A percentile compares a stretch with the other conserved stretches of the same genome.
Evolutionary conservation across 768 basidiomycete genomes (phyloP).

Genomic region (Podaxis sp.): DNA sequence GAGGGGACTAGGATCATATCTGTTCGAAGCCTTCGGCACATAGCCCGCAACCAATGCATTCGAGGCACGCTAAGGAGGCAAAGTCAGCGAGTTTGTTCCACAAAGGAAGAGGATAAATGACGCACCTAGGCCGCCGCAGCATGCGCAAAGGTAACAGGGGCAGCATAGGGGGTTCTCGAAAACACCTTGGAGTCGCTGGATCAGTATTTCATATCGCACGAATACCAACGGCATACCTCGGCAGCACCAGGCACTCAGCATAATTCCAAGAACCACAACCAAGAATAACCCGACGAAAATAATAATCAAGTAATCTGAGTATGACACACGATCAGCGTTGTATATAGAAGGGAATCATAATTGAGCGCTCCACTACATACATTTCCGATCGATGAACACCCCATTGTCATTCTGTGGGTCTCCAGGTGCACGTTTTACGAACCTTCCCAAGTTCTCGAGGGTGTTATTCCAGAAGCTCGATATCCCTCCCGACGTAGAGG

Average conservation of each 20-base stretch:
- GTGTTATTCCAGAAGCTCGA: background rate
- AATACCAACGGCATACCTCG: constrained; percentile 36
- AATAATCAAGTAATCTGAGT: constrained; percentile 59
- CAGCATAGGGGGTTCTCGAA: constrained; percentile 68
- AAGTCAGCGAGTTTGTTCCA: background rate
- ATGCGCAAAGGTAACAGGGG: constrained; percentile 73
- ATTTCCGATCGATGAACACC: constrained; percentile 5
- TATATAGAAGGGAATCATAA: background rate
- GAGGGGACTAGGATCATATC: constrained; percentile 17
- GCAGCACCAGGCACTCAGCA: constrained; percentile 69
- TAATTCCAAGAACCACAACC: constrained; percentile 51
- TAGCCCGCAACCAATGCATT: constrained; percentile 69
- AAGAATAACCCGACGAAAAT: constrained; percentile 64
- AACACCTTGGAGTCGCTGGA: constrained; percentile 32
- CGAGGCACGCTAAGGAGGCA: constrained; percentile 50
- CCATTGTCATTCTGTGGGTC: background rate
- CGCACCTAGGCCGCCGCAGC: constrained; percentile 66
- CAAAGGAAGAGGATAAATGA: background rate
- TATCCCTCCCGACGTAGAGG: background rate
- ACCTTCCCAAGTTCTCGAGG: background rate
- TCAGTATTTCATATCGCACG: background rate
- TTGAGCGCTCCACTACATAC: background rate
- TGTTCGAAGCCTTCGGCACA: constrained; percentile 52
- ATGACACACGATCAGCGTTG: background rate
- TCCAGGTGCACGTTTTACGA: constrained; percentile 7